Percentiles rank a stretch among this genome's conserved stretches.
Evolutionary conservation across 1,139 yeast genomes (phyloP).

Genomic region (Sugiyamaella xylanicola): DNA sequence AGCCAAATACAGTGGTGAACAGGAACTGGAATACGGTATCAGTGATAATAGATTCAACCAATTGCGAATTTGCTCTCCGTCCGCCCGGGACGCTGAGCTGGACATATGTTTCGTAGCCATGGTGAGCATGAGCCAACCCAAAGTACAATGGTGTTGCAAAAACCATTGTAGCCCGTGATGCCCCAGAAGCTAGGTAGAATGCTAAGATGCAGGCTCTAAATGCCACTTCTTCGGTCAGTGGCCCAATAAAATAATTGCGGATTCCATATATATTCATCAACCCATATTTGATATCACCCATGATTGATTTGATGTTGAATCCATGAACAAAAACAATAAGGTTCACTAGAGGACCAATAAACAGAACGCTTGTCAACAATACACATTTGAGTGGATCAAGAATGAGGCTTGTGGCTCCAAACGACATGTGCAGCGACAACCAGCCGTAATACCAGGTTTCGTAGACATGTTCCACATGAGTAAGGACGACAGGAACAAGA

Average conservation of each 20-base stretch:
- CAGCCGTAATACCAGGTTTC: conserved; percentile 29
- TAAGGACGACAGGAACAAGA: conserved; percentile 29
- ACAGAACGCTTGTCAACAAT: conserved; percentile 41
- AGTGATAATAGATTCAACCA: conserved; percentile 34
- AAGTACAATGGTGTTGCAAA: conserved; percentile 68
- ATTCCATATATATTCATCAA: conserved; percentile 52
- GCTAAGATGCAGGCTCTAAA: conserved; percentile 66
- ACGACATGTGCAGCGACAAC: conserved; percentile 35
- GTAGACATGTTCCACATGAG: conserved; percentile 24
- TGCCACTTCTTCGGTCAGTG: conserved; percentile 83
- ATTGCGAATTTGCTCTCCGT: not conserved
- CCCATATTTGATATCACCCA: conserved; percentile 22
- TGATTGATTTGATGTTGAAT: conserved; percentile 27
- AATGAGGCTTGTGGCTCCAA: conserved; percentile 26
- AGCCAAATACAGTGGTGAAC: conserved; percentile 82
- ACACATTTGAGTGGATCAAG: conserved; percentile 37
- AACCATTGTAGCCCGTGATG: conserved; percentile 36
- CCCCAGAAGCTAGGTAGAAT: conserved; percentile 37
- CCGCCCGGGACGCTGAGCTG: conserved; percentile 6
- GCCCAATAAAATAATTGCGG: conserved; percentile 75
- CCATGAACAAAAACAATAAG: conserved; percentile 39
- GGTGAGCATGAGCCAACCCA: conserved; percentile 92
- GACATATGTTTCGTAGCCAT: conserved; percentile 60
- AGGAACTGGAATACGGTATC: conserved; percentile 58
- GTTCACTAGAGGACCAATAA: conserved; percentile 61